These are phyloP conservation scores for Phoma sp. DNA, from an alignment of 2,329 filamentous ascomycete species.

Conservation along the genomic window DNA sequence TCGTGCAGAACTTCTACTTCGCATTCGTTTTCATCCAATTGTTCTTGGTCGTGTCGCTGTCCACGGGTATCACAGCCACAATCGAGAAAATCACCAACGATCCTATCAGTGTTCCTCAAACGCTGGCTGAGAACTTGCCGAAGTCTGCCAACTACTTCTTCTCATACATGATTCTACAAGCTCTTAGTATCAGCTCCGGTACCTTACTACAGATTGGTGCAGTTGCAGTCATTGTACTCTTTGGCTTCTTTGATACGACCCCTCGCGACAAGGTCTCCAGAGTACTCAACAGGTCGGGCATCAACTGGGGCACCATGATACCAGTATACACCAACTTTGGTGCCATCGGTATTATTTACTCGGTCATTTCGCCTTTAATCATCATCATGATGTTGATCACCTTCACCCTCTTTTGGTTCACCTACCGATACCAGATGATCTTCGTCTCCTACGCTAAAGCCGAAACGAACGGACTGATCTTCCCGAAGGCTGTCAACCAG, in stretches of 20 bases:
- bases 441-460: conserved; percentile 90
- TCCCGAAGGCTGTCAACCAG: conserved; percentile 92
- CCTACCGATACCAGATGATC: conserved; percentile 95
- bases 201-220: conserved; percentile 84
- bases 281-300: conserved; percentile 77
- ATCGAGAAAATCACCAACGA: conserved; percentile 70
- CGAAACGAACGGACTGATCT: conserved; percentile 92
- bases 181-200: conserved; percentile 87
- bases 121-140: conserved; percentile 81
- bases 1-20: conserved; percentile 94
- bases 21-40: conserved; percentile 93
- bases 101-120: conserved; percentile 71
- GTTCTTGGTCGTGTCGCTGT: conserved; percentile 90
- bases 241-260: conserved; percentile 83
- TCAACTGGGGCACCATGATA: conserved; percentile 93
- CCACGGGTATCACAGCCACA: conserved; percentile 73
- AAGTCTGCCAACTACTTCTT: conserved; percentile 96
- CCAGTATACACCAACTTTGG: conserved; percentile 97
- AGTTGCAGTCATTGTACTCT: conserved; percentile 79
- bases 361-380: conserved; percentile 87
- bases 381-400: conserved; percentile 93
- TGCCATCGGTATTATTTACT: conserved; percentile 87
- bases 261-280: conserved; percentile 82
- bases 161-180: conserved; percentile 96
- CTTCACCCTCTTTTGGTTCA: conserved; percentile 89